Evolutionary conservation across 768 basidiomycete species (phyloP).

Genomic region (Cyclocybe cylindracea): DNA sequence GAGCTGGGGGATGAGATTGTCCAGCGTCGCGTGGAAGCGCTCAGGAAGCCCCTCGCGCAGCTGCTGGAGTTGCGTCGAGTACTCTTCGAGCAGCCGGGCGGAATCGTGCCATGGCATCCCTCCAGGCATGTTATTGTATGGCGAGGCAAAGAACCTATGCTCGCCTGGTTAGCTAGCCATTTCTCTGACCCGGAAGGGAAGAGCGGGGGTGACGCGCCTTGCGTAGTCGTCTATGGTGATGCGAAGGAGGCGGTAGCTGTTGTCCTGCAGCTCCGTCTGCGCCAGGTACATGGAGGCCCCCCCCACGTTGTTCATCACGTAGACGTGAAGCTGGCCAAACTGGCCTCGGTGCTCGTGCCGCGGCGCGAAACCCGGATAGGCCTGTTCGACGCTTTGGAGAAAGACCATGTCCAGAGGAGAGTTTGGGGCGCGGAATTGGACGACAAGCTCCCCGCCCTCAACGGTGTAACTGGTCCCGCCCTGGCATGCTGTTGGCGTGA

Average conservation of each 20-base stretch:
- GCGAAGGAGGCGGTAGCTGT: background rate
- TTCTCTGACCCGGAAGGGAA: background rate
- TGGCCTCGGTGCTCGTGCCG: background rate
- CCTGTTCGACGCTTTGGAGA: background rate
- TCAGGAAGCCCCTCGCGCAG: background rate
- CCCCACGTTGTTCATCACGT: conserved; percentile 6
- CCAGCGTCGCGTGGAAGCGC: conserved; percentile 2
- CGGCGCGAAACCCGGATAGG: conserved; percentile 3
- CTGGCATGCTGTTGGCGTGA: background rate
- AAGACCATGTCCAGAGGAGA: background rate
- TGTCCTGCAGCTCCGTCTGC: background rate
- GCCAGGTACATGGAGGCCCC: conserved; percentile 11
- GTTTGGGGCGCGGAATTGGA: conserved; percentile 3
- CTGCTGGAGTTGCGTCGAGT: background rate
- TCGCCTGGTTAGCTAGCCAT: background rate
- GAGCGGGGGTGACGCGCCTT: background rate
- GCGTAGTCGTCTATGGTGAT: background rate
- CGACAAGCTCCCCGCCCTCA: background rate
- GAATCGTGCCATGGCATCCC: background rate
- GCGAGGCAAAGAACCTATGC: conserved; percentile 4
- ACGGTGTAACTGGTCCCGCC: conserved; percentile 9
- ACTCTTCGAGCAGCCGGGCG: background rate
- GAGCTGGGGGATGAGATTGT: conserved; percentile 2
- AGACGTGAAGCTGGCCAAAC: conserved; percentile 3
- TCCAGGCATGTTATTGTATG: background rate